Evolutionary conservation across 176 grass and related monocot genomes (phyloP).

Genomic region (Oryza officinalis): DNA sequence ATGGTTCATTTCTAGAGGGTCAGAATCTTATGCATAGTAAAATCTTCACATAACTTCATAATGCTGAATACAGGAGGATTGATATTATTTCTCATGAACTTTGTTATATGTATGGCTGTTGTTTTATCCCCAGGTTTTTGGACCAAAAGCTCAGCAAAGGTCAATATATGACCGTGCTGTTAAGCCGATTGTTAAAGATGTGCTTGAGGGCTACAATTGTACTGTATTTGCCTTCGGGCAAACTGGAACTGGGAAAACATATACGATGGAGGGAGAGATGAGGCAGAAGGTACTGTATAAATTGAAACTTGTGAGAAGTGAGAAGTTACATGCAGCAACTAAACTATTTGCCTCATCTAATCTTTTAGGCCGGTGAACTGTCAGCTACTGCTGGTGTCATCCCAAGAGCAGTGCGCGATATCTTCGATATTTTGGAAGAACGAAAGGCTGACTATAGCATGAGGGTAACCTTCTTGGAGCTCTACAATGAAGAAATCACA

Average conservation of each 20-base stretch:
- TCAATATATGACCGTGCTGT: constrained; percentile 66
- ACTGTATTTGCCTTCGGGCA: constrained; percentile 92
- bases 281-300: constrained; percentile 57
- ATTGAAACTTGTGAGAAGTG: neutral
- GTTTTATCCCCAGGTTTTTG: constrained; percentile 69
- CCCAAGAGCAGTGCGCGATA: constrained; percentile 80
- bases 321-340: constrained; percentile 8
- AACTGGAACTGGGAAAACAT: constrained; percentile 92
- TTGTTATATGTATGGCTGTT: constrained; percentile 7
- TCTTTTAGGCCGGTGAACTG: constrained; percentile 50
- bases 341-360: constrained; percentile 34
- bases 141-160: constrained; percentile 73
- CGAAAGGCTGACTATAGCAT: constrained; percentile 75
- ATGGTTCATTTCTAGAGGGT: neutral
- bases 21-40: neutral
- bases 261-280: constrained; percentile 88
- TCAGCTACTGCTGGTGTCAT: constrained; percentile 75
- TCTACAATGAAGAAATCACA: constrained; percentile 90
- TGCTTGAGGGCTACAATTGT: constrained; percentile 88
- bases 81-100: constrained; percentile 18
- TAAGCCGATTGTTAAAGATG: constrained; percentile 66
- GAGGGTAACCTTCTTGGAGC: constrained; percentile 81
- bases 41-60: neutral
- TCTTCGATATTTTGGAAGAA: constrained; percentile 68
- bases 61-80: neutral